Evolutionary conservation across 2,329 filamentous ascomycete genomes (phyloP), one percentile per base, ranked within the genome.

Genomic region (Hypocreales sp.): DNA sequence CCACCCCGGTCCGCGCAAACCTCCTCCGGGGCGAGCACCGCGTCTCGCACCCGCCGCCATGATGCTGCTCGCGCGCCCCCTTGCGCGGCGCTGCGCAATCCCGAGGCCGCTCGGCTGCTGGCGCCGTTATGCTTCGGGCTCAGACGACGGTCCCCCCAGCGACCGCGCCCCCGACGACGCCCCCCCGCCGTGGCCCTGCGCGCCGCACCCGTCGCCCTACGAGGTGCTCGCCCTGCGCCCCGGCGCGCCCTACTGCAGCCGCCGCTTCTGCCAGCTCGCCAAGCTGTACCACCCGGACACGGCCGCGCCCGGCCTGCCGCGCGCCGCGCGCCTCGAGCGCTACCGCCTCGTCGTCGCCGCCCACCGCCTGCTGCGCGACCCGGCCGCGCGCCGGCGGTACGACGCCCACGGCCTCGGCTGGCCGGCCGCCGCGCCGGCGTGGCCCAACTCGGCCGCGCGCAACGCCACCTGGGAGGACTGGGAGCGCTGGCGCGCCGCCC

Each of bases 391-490:
- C 30, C 69, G 65, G 24, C 75, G 79, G 11, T 98, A 94, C 55
- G 90, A 98, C 45, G 54, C 61, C 15, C 79, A 74, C 46, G 86
- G 86, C 23, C 56, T 75, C 7, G 90, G 90, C 28, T 98, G 90
- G 90, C 61, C 62, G 5, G 74, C 76, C 27, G 24, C 8, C 40
- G 56, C 18, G 10, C 18, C 7, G 18, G 7, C 7, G 7, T 7
- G 47, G 19, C 56, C 60, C 0, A 59, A 58, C 15, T 65, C 53
- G 29, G 50, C 67, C 9, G 64, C 63, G 27, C 54, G 56, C 40
- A 95, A 95, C 48, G 90, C 83, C 1, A 95, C 90, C 0, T 98
- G 90, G 90, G 90, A 98, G 48, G 90, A 98, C 49, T 94, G 86
- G 86, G 82, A 93, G 56, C 65, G 64, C 24, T 92, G 79, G 75